Conservation (phyloP, 2,329 filamentous ascomycete species). For the Nemania bipapillata region DNA sequence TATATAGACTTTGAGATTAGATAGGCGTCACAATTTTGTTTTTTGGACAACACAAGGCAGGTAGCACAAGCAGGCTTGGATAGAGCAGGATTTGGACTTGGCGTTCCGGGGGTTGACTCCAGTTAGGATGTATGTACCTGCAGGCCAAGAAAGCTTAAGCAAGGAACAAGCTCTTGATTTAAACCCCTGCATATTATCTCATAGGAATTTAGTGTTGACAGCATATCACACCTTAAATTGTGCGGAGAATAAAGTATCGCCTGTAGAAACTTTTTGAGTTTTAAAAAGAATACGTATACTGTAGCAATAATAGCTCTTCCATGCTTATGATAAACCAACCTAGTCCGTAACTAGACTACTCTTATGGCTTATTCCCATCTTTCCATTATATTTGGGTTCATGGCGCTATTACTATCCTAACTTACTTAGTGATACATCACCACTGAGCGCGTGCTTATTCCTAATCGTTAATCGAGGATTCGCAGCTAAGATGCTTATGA, state of each 20-base stretch:
- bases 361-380: not conserved
- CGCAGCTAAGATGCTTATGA: not conserved
- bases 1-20: constrained; percentile 15
- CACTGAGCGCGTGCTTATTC: constrained; percentile 6
- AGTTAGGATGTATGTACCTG: not conserved
- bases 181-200: not conserved
- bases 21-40: not conserved
- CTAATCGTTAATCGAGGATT: not conserved
- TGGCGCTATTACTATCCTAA: constrained; percentile 34
- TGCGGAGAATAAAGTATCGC: not conserved
- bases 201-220: not conserved
- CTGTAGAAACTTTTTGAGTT: too few relatives aligned
- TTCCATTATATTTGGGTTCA: constrained; percentile 9
- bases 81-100: constrained; percentile 2
- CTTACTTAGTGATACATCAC: constrained; percentile 7
- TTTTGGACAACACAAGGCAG: not conserved
- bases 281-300: not conserved
- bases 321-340: not conserved
- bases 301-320: not conserved
- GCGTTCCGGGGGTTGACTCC: constrained; percentile 15
- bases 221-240: not conserved
- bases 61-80: constrained; percentile 1
- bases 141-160: not conserved
- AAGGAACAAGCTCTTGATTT: not conserved
- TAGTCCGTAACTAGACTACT: not conserved